These are phyloP conservation scores for Myriosclerotinia duriaeana DNA, from an alignment of 2,329 filamentous ascomycete species.

Conservation along the genomic window DNA sequence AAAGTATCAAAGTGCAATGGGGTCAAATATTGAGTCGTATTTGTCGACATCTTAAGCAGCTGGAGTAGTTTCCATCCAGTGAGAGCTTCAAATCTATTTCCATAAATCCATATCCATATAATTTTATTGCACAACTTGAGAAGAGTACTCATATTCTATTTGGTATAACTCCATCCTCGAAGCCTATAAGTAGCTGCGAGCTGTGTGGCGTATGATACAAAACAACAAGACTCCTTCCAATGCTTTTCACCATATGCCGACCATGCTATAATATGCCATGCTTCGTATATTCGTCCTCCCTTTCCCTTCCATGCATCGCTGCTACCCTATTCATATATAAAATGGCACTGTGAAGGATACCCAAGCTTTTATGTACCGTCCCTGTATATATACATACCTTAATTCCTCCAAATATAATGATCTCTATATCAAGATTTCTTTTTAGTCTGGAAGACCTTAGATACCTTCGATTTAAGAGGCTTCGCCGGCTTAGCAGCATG, in stretches of 20 bases:
- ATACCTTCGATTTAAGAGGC: slow-evolving; percentile 5
- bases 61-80: not conserved
- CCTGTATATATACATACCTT: slow-evolving; percentile 1
- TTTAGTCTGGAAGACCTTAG: slow-evolving; percentile 1
- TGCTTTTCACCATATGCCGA: slow-evolving; percentile 8
- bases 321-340: not conserved
- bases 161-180: not conserved
- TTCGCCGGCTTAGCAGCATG: slow-evolving; percentile 28
- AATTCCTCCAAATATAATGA: not conserved
- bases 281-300: not conserved
- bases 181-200: not conserved
- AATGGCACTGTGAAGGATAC: not conserved
- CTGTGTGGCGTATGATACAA: slow-evolving; percentile 3
- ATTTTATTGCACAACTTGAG: not conserved
- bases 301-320: not conserved
- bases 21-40: not conserved
- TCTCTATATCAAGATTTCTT: not conserved
- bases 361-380: not conserved
- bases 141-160: slow-evolving; percentile 16
- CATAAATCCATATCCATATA: not conserved
- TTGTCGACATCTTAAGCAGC: not conserved
- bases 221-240: slow-evolving; percentile 14
- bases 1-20: not conserved
- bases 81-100: not conserved
- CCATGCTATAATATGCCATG: not conserved